Percentiles rank a stretch among this genome's conserved stretches.
These are phyloP conservation scores for Asterochloris sp. DNA, from an alignment of 139 green algal species.

Conservation along the genomic window DNA sequence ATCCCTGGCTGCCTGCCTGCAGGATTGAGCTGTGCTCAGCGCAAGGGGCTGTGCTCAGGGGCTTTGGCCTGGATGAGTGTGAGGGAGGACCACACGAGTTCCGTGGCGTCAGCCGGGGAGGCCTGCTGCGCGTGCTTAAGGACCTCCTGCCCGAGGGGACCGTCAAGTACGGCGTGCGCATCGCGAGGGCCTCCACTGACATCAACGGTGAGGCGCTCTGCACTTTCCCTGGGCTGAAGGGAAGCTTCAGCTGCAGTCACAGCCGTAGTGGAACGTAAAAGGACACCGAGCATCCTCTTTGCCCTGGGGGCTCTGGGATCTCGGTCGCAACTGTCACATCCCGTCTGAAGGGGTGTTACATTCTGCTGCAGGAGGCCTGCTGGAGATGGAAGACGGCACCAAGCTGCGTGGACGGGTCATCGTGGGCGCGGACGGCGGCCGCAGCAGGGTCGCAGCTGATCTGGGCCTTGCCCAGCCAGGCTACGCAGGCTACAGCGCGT, in stretches of 20 bases:
- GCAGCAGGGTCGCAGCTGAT: slow-evolving; percentile 34
- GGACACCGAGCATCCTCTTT: too few relatives aligned
- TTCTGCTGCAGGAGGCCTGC: neutral
- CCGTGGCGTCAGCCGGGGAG: slow-evolving; percentile 48
- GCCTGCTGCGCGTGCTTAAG: slow-evolving; percentile 45
- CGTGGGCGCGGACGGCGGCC: slow-evolving; percentile 58
- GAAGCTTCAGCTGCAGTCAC: too few relatives aligned
- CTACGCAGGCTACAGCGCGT: slow-evolving; percentile 53
- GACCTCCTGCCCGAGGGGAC: slow-evolving; percentile 27
- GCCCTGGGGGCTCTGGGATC: too few relatives aligned
- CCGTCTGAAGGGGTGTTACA: too few relatives aligned
- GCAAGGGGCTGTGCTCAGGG: slow-evolving; percentile 35
- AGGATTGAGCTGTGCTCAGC: slow-evolving; percentile 46
- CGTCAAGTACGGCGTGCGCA: slow-evolving; percentile 33
- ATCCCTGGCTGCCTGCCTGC: neutral
- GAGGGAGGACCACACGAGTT: slow-evolving; percentile 66
- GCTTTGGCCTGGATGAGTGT: slow-evolving; percentile 59
- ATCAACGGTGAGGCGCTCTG: slow-evolving; percentile 1
- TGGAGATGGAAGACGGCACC: slow-evolving; percentile 31
- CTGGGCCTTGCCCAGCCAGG: slow-evolving; percentile 34
- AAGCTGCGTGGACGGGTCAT: slow-evolving; percentile 21
- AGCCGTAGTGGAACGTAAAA: too few relatives aligned
- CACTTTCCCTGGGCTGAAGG: neutral
- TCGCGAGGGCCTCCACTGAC: slow-evolving; percentile 15
- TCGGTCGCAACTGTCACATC: too few relatives aligned